phyloP scores from a whole-genome alignment of 768 basidiomycete genomes.

The Lentinula sp. region DNA sequence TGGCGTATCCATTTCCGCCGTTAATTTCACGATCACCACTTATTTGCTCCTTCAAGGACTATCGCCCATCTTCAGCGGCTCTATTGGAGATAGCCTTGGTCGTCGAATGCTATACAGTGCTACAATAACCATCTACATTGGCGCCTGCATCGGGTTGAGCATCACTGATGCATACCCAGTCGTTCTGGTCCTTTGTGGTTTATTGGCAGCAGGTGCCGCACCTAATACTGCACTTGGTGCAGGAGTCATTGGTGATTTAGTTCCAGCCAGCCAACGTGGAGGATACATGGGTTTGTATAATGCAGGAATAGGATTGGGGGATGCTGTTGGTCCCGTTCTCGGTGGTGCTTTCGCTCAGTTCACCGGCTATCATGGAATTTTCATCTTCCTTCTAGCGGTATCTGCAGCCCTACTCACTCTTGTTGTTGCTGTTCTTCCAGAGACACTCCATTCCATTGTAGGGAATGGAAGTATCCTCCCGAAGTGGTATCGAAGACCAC shows the following conservation, averaged over 20 bases:
- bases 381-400: not conserved
- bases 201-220: not conserved
- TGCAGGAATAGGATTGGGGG: not conserved
- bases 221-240: constrained; percentile 3
- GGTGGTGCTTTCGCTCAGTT: constrained; percentile 3
- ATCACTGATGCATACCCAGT: not conserved
- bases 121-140: not conserved
- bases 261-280: not conserved
- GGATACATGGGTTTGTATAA: not conserved
- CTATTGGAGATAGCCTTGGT: not conserved
- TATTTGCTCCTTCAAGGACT: constrained; percentile 2
- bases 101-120: not conserved
- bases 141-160: not conserved
- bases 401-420: not conserved
- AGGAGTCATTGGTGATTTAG: constrained; percentile 1
- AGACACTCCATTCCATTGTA: not conserved
- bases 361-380: constrained; percentile 2
- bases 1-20: not conserved
- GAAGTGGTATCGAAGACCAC: not conserved
- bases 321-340: constrained; percentile 1
- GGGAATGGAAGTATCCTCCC: not conserved
- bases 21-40: constrained; percentile 1
- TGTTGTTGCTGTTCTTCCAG: not conserved
- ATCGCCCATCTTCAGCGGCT: not conserved
- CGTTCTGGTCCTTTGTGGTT: not conserved